phyloP scores from a whole-genome alignment of 2,329 filamentous ascomycete species.

The Phaeophleospora eucalypticola region DNA sequence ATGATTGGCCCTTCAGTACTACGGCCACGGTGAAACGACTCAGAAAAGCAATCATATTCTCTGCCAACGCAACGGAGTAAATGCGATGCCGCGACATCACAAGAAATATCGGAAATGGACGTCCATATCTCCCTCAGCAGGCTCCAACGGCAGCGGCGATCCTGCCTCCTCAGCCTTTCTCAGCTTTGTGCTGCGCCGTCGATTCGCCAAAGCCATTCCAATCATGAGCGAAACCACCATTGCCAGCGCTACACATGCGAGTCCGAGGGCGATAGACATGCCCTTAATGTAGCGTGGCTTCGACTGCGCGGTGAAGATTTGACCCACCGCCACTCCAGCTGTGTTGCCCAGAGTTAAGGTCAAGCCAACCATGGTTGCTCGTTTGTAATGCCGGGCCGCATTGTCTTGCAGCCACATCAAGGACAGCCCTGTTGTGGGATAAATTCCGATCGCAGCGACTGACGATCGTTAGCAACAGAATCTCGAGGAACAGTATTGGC shows the following conservation, averaged over 20 bases:
- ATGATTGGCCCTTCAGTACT: too few species aligned
- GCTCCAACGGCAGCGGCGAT: not conserved
- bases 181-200: not conserved
- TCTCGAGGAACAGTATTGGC: not conserved
- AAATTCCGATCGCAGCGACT: constrained; percentile 11
- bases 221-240: constrained; percentile 9
- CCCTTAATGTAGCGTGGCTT: constrained; percentile 12
- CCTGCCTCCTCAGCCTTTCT: constrained; percentile 2
- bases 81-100: too few species aligned
- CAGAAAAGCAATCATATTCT: too few species aligned
- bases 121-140: constrained; percentile 3
- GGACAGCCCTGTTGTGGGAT: constrained; percentile 9
- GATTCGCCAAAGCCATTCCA: constrained; percentile 6
- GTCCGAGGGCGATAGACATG: constrained; percentile 9
- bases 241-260: constrained; percentile 5
- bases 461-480: not conserved
- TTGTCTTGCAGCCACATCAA: constrained; percentile 15
- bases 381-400: constrained; percentile 8
- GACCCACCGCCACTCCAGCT: constrained; percentile 10
- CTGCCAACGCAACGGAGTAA: too few species aligned
- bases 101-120: constrained; percentile 8
- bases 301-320: constrained; percentile 6
- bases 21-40: too few species aligned
- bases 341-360: constrained; percentile 11
- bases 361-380: constrained; percentile 12